Conservation (phyloP, 306 rosid genomes). For the Gastrolobium villosum region DNA sequence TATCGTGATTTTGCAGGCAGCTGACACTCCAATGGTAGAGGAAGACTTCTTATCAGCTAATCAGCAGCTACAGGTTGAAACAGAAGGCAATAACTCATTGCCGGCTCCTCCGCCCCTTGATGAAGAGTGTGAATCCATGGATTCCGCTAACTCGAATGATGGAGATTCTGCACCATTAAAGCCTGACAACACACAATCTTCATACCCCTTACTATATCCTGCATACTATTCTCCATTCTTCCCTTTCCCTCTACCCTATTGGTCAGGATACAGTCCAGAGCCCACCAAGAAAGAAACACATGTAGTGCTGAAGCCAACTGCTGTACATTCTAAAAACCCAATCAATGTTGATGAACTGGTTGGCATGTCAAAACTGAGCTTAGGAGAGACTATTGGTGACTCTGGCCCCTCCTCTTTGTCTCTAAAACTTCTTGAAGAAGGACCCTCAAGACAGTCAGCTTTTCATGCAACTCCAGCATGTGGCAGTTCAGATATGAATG, state of each 20-base stretch:
- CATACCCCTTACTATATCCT: constrained; percentile 78
- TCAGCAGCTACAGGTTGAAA: constrained; percentile 58
- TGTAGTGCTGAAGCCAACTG: constrained; percentile 93
- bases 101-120: constrained; percentile 83
- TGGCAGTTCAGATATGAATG: constrained; percentile 65
- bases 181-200: constrained; percentile 61
- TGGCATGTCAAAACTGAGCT: constrained; percentile 94
- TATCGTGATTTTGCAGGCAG: constrained; percentile 64
- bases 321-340: constrained; percentile 85
- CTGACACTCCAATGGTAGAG: constrained; percentile 68
- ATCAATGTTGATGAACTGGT: constrained; percentile 93
- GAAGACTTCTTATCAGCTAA: constrained; percentile 73
- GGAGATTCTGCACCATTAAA: constrained; percentile 71
- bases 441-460: constrained; percentile 95
- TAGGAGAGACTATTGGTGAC: constrained; percentile 82
- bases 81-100: constrained; percentile 72
- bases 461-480: constrained; percentile 89
- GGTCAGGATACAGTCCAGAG: constrained; percentile 76
- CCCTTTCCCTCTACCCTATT: constrained; percentile 78
- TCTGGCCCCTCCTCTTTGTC: constrained; percentile 81
- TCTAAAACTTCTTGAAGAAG: constrained; percentile 79
- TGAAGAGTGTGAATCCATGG: constrained; percentile 97
- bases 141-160: constrained; percentile 88
- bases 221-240: constrained; percentile 76
- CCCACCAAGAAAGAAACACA: constrained; percentile 68